Percentiles rank a stretch among this genome's conserved stretches.
Conservation (phyloP, 2,329 filamentous ascomycete genomes). For the Botryotinia narcissicola region DNA sequence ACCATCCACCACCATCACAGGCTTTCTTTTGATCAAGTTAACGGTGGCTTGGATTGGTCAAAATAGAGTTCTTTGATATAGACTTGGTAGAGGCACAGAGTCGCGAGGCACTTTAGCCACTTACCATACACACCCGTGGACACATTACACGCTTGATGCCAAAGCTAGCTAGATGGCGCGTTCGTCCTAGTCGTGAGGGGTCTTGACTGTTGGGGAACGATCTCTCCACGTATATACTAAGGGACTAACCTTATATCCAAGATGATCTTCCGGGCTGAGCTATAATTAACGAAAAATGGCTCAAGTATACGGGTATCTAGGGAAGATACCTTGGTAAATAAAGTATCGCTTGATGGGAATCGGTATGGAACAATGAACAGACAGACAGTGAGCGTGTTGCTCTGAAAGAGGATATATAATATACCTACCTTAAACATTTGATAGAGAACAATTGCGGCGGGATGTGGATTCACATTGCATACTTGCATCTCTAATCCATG, state of each 20-base stretch:
- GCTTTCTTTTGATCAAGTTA: neutral
- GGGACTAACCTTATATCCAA: neutral
- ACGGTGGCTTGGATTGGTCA: neutral
- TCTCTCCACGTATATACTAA: neutral
- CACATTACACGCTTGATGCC: neutral
- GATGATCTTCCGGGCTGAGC: neutral
- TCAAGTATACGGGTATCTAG: neutral
- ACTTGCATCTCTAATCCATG: neutral
- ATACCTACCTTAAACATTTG: neutral
- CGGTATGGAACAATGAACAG: neutral
- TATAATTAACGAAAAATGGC: neutral
- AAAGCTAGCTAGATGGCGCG: neutral
- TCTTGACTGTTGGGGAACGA: neutral
- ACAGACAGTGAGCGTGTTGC: neutral
- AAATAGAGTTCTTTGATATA: neutral
- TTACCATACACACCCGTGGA: too few relatives aligned
- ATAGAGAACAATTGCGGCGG: neutral
- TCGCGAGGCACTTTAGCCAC: too few relatives aligned
- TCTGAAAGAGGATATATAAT: too few relatives aligned
- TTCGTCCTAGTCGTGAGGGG: neutral
- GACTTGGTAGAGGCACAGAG: too few relatives aligned
- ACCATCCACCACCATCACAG: neutral
- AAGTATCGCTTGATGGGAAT: neutral
- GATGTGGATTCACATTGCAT: neutral
- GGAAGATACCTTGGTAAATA: too few relatives aligned